Evolutionary conservation across 495 filamentous ascomycete species (phyloP).

Genomic region (Lophiostoma macrostomum): DNA sequence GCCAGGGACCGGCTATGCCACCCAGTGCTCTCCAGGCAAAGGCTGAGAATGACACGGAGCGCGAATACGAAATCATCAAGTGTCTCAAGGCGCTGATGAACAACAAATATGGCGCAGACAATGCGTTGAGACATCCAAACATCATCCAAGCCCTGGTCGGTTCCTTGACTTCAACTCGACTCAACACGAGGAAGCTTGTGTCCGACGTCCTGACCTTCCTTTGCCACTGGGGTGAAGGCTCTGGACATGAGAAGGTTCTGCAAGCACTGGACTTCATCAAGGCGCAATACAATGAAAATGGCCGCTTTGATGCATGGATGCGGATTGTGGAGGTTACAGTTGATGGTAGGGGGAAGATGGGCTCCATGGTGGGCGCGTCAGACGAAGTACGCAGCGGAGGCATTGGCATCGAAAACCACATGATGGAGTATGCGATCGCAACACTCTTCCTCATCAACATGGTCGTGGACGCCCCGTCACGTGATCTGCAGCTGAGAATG

Average conservation of each 20-base stretch:
- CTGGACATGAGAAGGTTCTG: constrained; percentile 91
- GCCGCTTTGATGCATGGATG: constrained; percentile 98
- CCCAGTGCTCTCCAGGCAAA: constrained; percentile 46
- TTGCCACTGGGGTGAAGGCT: constrained; percentile 92
- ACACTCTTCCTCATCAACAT: constrained; percentile 95
- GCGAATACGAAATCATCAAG: constrained; percentile 97
- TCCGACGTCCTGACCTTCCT: constrained; percentile 96
- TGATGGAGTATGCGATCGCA: constrained; percentile 98
- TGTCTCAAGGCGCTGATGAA: constrained; percentile 97
- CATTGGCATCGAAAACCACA: constrained; percentile 96
- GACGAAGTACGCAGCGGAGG: constrained; percentile 96
- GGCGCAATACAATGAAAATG: constrained; percentile 83
- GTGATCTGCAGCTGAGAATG: constrained; percentile 83
- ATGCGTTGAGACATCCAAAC: constrained; percentile 87
- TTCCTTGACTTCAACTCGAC: constrained; percentile 80
- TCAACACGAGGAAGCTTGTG: constrained; percentile 91
- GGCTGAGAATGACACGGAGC: constrained; percentile 79
- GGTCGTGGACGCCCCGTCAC: constrained; percentile 86
- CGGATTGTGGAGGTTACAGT: constrained; percentile 96
- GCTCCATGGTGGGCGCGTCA: constrained; percentile 91
- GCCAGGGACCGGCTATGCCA: constrained; percentile 64
- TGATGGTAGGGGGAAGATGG: constrained; percentile 97
- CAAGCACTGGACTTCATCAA: constrained; percentile 93
- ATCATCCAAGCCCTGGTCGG: constrained; percentile 85
- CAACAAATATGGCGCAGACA: constrained; percentile 97